phyloP scores from a whole-genome alignment of 2,329 filamentous ascomycete genomes.

The Trichophyton mentagrophytes region DNA sequence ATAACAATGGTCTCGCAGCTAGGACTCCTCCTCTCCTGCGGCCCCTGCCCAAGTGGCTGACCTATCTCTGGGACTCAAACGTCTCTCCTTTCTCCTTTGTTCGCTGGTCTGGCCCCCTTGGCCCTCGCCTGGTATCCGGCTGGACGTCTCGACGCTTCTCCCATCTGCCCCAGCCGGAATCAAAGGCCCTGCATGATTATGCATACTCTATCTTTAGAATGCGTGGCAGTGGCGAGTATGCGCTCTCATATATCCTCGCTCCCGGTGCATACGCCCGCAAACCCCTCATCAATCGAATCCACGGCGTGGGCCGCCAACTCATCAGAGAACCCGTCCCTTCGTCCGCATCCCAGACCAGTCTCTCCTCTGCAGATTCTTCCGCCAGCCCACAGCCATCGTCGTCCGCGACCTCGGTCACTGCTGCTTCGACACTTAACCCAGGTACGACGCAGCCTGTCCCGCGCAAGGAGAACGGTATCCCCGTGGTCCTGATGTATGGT shows the following conservation, averaged over 20 bases:
- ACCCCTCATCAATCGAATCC: constrained; percentile 76
- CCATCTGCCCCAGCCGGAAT: constrained; percentile 67
- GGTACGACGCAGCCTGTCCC: constrained; percentile 11
- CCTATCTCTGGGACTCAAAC: constrained; percentile 93
- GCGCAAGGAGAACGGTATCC: constrained; percentile 53
- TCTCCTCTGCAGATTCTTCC: constrained; percentile 13
- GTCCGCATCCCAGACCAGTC: constrained; percentile 8
- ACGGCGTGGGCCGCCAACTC: constrained; percentile 67
- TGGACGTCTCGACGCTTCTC: constrained; percentile 92
- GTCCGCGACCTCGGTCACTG: not conserved
- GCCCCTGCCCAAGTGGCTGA: constrained; percentile 70
- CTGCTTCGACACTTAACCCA: constrained; percentile 9
- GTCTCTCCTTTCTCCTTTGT: constrained; percentile 88
- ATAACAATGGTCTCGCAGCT: constrained; percentile 23
- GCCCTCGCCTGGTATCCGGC: constrained; percentile 80
- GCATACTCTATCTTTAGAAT: constrained; percentile 89
- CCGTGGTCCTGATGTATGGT: constrained; percentile 88
- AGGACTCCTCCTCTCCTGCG: constrained; percentile 37
- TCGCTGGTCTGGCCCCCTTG: constrained; percentile 75
- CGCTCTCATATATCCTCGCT: constrained; percentile 79
- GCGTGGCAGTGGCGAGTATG: constrained; percentile 85
- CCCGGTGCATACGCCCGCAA: constrained; percentile 84
- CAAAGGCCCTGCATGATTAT: constrained; percentile 79
- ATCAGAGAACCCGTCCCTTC: constrained; percentile 19
- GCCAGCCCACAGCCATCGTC: constrained; percentile 7